Evolutionary conservation across 768 basidiomycete species (phyloP).

Genomic region (Mycena rosella): DNA sequence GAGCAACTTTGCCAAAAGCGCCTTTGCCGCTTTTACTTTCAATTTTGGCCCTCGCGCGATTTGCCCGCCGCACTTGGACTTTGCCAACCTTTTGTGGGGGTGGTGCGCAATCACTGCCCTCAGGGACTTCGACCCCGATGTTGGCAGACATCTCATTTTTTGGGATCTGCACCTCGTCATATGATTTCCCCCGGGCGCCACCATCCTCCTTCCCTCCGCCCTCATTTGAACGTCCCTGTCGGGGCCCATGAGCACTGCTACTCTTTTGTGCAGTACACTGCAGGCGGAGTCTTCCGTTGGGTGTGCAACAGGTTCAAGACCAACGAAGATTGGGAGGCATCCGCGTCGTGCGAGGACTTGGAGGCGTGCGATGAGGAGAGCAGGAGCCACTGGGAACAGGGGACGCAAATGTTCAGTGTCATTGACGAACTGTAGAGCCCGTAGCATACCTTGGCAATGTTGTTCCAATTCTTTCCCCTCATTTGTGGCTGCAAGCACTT

Average conservation of each 20-base stretch:
- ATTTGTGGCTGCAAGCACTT: no score
- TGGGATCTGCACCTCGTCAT: background rate
- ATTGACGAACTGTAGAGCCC: background rate
- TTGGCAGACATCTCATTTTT: background rate
- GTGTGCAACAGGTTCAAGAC: background rate
- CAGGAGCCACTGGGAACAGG: background rate
- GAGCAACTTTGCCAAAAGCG: background rate
- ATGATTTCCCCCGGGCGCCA: background rate
- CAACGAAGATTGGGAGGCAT: background rate
- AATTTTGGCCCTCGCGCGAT: background rate
- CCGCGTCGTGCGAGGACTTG: background rate
- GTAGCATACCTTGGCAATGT: background rate
- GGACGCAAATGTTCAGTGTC: background rate
- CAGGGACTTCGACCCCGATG: background rate
- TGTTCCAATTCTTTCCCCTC: no score
- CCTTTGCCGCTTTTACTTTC: background rate
- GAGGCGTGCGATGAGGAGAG: background rate
- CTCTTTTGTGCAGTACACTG: background rate
- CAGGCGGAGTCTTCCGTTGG: background rate
- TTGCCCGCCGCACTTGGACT: background rate
- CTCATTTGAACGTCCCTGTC: background rate
- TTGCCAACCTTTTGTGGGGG: background rate
- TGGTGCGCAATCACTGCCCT: background rate
- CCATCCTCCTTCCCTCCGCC: background rate
- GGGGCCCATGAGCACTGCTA: background rate